A percentile compares a stretch with the other conserved stretches of the same genome.
These are phyloP conservation scores for Arabis alpina DNA, from an alignment of 345 rosid species.

Conservation along the genomic window DNA sequence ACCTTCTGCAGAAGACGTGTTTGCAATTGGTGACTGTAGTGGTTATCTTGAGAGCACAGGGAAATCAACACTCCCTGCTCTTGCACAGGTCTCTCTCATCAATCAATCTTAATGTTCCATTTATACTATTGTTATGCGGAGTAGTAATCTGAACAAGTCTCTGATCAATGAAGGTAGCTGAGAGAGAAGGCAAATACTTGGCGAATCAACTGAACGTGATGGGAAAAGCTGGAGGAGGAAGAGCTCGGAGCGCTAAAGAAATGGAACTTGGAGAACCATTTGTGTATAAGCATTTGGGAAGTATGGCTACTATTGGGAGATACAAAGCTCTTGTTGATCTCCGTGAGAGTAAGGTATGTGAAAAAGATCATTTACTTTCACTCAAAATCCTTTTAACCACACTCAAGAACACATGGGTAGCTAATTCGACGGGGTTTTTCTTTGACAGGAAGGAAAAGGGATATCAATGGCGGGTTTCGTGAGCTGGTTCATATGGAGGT, in stretches of 20 bases:
- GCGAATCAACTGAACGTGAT: conserved; percentile 64
- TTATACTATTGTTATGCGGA: too few species aligned
- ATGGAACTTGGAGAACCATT: conserved; percentile 69
- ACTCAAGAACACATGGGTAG: not conserved
- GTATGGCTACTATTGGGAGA: conserved; percentile 97
- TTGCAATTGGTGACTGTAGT: conserved; percentile 95
- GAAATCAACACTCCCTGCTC: conserved; percentile 88
- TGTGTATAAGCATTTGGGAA: conserved; percentile 90
- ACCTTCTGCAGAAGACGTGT: conserved; percentile 76
- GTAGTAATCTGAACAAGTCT: too few species aligned
- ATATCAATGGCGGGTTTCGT: conserved; percentile 75
- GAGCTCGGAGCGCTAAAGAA: conserved; percentile 56
- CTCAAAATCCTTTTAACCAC: not conserved
- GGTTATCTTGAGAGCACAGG: conserved; percentile 94
- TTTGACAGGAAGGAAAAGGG: conserved; percentile 77
- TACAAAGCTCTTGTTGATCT: conserved; percentile 96
- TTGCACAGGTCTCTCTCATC: conserved; percentile 90
- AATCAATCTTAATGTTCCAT: too few species aligned
- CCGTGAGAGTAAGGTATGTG: conserved; percentile 80
- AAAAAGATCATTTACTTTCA: not conserved
- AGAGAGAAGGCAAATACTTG: conserved; percentile 94
- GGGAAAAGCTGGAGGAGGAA: conserved; percentile 79
- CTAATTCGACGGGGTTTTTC: conserved; percentile 19
- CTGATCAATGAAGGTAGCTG: conserved; percentile 72
- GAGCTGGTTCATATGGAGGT: conserved; percentile 97